Conservation (phyloP, 257 asterid species). For the Nicotiana tabacum region DNA sequence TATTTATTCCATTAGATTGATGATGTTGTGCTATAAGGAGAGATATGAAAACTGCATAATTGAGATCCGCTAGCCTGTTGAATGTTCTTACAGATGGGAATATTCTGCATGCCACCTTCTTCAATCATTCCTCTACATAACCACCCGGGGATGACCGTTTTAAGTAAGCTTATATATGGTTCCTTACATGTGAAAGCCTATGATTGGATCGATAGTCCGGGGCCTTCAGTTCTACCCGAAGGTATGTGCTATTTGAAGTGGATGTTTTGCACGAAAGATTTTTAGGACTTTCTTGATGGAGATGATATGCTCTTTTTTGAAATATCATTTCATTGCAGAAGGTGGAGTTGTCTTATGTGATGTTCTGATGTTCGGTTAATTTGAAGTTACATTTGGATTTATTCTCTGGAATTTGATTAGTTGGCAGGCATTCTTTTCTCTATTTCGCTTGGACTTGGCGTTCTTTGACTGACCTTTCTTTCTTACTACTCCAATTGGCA, state of each 20-base stretch:
- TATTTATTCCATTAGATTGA: neutral
- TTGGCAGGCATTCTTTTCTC: neutral
- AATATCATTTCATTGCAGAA: neutral
- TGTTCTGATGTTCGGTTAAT: neutral
- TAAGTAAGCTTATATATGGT: constrained; percentile 97
- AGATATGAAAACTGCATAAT: neutral
- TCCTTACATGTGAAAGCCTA: constrained; percentile 83
- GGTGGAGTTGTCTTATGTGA: neutral
- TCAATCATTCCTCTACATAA: constrained; percentile 95
- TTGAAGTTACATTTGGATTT: neutral
- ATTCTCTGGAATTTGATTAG: neutral
- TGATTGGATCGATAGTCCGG: constrained; percentile 81
- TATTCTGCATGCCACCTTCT: constrained; percentile 94
- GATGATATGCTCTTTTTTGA: neutral
- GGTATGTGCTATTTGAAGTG: constrained; percentile 41
- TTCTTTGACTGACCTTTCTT: neutral
- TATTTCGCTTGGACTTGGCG: neutral
- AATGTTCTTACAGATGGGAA: constrained; percentile 77
- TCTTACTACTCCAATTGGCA: neutral
- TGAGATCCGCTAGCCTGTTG: constrained; percentile 3
- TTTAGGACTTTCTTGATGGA: neutral
- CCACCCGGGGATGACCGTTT: constrained; percentile 99
- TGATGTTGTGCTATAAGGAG: neutral
- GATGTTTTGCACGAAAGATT: neutral
- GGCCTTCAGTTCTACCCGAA: constrained; percentile 61